Base-by-base conservation (phyloP, 2,329 filamentous ascomycete species). In the Iodosphaeria phyllophila region DNA sequence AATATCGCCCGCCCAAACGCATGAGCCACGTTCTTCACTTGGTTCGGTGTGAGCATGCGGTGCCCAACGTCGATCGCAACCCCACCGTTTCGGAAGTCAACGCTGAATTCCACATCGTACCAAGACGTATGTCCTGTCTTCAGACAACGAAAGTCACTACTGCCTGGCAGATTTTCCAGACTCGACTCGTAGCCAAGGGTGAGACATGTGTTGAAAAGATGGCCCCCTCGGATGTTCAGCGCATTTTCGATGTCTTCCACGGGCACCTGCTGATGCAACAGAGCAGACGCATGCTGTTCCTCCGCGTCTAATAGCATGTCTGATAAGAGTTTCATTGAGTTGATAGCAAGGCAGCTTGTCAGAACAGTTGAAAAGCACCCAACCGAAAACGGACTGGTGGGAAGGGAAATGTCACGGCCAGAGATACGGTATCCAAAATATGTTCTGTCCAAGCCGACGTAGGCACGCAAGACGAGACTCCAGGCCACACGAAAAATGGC, bases 401-500 rank as follows among this genome's bases (percentile, higher is more conserved):
- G 35, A 4, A 52, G 42, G 0, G 55, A 46, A 3, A 55, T 47
- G 10, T 58, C 52, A 4, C 60, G 47, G 1, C 57, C 58, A 0
- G 46, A 40, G 3, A 55, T 50, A 17, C 55, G 52, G 28, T 52
- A 61, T 1, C 67, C 68, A 32, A 73, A 72, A 18, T 58, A 54
- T 6, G 70, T 56, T 8, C 56, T 52, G 13, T 59, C 49, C 10
- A 51, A 51, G 2, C 61, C 61, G 3, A 62, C 54, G 33, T 66
- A 71, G 2, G 55, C 51, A 2, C 63, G 57, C 0, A 71, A 46
- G 0, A 70, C 50, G 12, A 74, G 46, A 0, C 55, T 62, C 67
- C 67, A 74, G 0, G 66, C 64, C n/a, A 67, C 52, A 13, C 62
- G 57, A 4, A 73, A 47, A 4, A 70, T 47, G 0, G 60, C 55